phyloP scores from a whole-genome alignment of 1,284 basidiomycete species.

The Moesziomyces antarcticus region DNA sequence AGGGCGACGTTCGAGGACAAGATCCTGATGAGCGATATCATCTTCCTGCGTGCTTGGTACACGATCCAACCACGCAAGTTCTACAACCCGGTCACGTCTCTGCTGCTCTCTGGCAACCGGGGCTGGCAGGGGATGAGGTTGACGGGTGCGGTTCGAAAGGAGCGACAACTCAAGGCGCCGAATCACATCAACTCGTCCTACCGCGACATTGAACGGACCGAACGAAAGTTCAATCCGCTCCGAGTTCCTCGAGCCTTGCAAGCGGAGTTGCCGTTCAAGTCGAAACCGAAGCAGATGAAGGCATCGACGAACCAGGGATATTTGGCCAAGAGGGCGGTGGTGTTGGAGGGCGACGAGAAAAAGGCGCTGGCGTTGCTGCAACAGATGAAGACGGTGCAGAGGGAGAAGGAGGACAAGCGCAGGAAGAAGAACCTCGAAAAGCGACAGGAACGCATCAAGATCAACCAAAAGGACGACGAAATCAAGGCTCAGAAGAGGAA shows the following conservation, averaged over 20 bases:
- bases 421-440: conserved; percentile 24
- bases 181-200: conserved; percentile 84
- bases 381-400: conserved; percentile 90
- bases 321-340: conserved; percentile 75
- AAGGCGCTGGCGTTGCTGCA: conserved; percentile 91
- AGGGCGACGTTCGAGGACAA: conserved; percentile 99
- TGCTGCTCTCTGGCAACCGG: conserved; percentile 72
- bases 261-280: conserved; percentile 86
- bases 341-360: conserved; percentile 94
- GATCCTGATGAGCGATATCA: conserved; percentile 92
- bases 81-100: conserved; percentile 95
- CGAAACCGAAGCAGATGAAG: conserved; percentile 87
- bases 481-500: conserved; percentile 55
- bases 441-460: neutral
- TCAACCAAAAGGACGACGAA: conserved; percentile 42
- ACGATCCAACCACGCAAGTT: conserved; percentile 92
- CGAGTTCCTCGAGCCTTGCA: conserved; percentile 89
- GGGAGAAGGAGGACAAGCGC: conserved; percentile 89
- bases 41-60: conserved; percentile 97
- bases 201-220: conserved; percentile 76
- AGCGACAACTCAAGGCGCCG: conserved; percentile 85
- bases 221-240: conserved; percentile 88
- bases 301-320: conserved; percentile 73
- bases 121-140: conserved; percentile 83
- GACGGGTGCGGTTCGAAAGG: conserved; percentile 88